phyloP scores from a whole-genome alignment of 2,329 filamentous ascomycete species.

The Hansfordia pulvinata region DNA sequence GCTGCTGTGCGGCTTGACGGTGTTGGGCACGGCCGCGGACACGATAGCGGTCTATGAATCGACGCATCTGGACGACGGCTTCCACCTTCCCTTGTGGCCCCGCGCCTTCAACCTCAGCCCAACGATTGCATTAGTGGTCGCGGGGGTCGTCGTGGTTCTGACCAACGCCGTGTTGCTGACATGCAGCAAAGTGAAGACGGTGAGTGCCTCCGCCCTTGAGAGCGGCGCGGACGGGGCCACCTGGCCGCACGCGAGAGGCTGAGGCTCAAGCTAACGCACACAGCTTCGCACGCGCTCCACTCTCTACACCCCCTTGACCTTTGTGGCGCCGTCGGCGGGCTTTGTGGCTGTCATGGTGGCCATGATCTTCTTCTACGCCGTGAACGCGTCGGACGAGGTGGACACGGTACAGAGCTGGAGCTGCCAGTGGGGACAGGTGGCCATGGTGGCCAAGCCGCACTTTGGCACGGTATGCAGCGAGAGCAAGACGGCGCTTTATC shows the following conservation, averaged over 20 bases:
- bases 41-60: conserved; percentile 39
- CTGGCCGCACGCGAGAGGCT: too few relatives aligned
- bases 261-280: too few relatives aligned
- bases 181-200: conserved; percentile 31
- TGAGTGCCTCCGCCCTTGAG: too few relatives aligned
- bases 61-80: conserved; percentile 33
- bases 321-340: conserved; percentile 25
- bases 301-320: conserved; percentile 20
- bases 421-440: conserved; percentile 43
- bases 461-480: conserved; percentile 44
- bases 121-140: conserved; percentile 38
- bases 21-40: conserved; percentile 40
- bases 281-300: not conserved
- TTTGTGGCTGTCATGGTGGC: conserved; percentile 34
- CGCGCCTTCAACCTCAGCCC: conserved; percentile 41
- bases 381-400: conserved; percentile 34
- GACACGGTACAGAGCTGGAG: conserved; percentile 49
- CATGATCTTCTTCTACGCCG: conserved; percentile 42
- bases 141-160: conserved; percentile 33
- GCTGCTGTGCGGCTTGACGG: conserved; percentile 35
- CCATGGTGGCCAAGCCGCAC: conserved; percentile 36
- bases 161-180: conserved; percentile 33
- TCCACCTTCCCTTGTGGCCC: conserved; percentile 43
- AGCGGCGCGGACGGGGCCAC: too few relatives aligned
- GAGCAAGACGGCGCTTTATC: conserved; percentile 37